Conservation (phyloP, 2,329 filamentous ascomycete species). For the Purpureocillium takamizusanense region DNA sequence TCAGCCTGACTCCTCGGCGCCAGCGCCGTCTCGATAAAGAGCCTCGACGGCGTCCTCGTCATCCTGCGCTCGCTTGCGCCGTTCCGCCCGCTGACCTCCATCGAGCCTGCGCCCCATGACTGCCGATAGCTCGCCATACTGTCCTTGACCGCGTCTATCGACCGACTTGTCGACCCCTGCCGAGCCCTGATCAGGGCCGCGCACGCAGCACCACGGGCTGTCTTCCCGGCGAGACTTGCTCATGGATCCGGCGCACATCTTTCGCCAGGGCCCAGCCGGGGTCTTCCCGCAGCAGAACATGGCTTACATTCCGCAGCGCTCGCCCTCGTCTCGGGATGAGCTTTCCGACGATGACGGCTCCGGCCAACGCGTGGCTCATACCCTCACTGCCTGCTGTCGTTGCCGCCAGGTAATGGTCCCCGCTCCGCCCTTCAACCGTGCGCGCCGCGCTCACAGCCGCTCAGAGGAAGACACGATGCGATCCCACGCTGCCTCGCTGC, state of each 20-base stretch:
- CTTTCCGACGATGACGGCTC: conserved; percentile 40
- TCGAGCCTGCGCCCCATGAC: no score
- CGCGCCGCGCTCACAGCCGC: conserved; percentile 2
- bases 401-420: conserved; percentile 59
- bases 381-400: conserved; percentile 69
- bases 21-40: no score
- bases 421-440: conserved; percentile 2
- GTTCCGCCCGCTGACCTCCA: no score
- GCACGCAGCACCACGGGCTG: not conserved
- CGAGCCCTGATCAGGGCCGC: no score
- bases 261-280: conserved; percentile 46
- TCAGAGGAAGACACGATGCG: conserved; percentile 91
- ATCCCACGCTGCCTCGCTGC: conserved; percentile 84
- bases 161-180: no score
- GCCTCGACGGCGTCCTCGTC: no score
- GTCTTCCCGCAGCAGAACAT: conserved; percentile 29
- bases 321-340: conserved; percentile 26
- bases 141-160: no score
- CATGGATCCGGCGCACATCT: conserved; percentile 53
- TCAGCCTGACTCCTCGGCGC: no score
- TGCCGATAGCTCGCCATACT: no score
- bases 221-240: not conserved
- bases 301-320: conserved; percentile 19
- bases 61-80: no score
- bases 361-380: conserved; percentile 62